A percentile compares a stretch with the other conserved stretches of the same genome.
These are phyloP conservation scores for Achlya hypogyna DNA, from an alignment of 352 stramenopile species.

Conservation along the genomic window DNA sequence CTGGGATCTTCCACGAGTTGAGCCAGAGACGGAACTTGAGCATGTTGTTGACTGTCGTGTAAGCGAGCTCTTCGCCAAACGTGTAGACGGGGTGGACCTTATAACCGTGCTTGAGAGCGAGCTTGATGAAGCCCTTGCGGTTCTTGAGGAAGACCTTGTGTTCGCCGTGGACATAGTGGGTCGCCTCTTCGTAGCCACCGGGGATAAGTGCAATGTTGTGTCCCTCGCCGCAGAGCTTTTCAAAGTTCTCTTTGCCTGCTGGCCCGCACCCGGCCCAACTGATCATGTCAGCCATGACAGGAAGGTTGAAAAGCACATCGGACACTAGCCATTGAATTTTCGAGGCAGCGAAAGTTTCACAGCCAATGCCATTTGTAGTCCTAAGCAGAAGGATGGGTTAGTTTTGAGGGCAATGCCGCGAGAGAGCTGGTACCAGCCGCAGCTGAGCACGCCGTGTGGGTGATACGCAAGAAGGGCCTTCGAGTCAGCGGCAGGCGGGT, in stretches of 20 bases:
- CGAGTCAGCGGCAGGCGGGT: conserved; percentile 31
- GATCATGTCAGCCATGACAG: conserved; percentile 51
- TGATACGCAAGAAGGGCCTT: conserved; percentile 51
- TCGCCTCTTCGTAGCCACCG: conserved; percentile 92
- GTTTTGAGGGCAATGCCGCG: not conserved
- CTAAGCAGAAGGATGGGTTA: not conserved
- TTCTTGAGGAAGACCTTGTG: conserved; percentile 88
- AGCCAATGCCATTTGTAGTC: conserved; percentile 2
- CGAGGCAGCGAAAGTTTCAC: not conserved
- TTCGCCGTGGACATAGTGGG: conserved; percentile 62
- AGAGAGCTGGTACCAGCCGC: conserved; percentile 26
- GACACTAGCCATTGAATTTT: conserved; percentile 52
- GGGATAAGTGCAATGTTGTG: conserved; percentile 76
- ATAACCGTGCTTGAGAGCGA: conserved; percentile 87
- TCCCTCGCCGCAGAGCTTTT: conserved; percentile 32
- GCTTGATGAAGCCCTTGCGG: conserved; percentile 89
- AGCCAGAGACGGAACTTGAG: conserved; percentile 68
- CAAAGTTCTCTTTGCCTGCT: conserved; percentile 43
- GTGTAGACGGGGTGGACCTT: conserved; percentile 79
- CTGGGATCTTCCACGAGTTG: conserved; percentile 79
- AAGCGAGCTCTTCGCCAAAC: conserved; percentile 87
- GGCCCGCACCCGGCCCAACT: conserved; percentile 53
- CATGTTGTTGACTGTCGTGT: conserved; percentile 73
- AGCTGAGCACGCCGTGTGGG: conserved; percentile 52
- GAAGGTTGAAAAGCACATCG: conserved; percentile 60